Conservation (phyloP, 495 filamentous ascomycete genomes). For the Xylaria scruposa region DNA sequence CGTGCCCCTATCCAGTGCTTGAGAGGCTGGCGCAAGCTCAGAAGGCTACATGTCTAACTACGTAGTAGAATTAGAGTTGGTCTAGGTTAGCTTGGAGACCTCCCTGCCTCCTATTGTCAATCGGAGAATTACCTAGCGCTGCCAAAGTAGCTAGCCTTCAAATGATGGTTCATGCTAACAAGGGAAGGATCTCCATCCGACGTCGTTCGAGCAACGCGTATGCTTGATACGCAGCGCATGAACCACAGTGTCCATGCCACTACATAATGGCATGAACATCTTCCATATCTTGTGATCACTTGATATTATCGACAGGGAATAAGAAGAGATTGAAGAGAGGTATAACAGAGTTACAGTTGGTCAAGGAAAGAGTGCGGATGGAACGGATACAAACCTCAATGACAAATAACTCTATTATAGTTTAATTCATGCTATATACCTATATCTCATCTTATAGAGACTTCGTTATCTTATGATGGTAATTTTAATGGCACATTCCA, state of each 20-base stretch:
- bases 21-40: conserved; percentile 53
- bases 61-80: conserved; percentile 65
- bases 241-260: conserved; percentile 70
- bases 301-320: not conserved
- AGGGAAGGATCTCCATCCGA: conserved; percentile 62
- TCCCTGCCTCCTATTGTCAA: conserved; percentile 69
- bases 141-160: conserved; percentile 60
- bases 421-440: conserved; percentile 7
- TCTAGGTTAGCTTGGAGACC: conserved; percentile 69
- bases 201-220: conserved; percentile 58
- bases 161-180: conserved; percentile 71
- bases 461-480: not conserved
- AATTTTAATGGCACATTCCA: not conserved
- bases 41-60: conserved; percentile 56
- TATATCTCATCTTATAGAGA: not conserved
- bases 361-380: not conserved
- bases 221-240: conserved; percentile 64
- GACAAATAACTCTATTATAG: not conserved
- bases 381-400: not conserved
- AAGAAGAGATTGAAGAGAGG: not conserved
- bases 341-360: not conserved
- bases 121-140: conserved; percentile 64
- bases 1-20: not conserved
- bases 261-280: not conserved
- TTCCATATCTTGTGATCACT: not conserved